A percentile compares a stretch with the other conserved stretches of the same genome.
phyloP scores from a whole-genome alignment of 257 asterid species.

The Coffea canephora region DNA sequence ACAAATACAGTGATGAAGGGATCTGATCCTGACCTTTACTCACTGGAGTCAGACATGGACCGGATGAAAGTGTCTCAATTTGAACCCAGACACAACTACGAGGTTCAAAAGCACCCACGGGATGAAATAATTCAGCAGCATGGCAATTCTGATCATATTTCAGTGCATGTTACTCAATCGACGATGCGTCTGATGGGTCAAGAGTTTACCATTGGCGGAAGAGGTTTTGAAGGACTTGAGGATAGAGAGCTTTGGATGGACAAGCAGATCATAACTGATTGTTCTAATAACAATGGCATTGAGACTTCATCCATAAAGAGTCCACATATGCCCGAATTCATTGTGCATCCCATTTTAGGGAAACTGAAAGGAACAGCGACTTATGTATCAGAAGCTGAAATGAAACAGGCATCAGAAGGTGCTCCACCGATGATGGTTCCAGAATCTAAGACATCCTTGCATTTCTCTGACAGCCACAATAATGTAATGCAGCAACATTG shows the following conservation, averaged over 20 bases:
- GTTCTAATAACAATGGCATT: constrained; percentile 19
- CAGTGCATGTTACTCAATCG: constrained; percentile 34
- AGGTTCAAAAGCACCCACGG: constrained; percentile 30
- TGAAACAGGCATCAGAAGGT: constrained; percentile 33
- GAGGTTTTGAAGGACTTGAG: constrained; percentile 34
- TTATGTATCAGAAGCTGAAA: constrained; percentile 32
- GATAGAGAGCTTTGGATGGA: constrained; percentile 45
- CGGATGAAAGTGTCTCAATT: constrained; percentile 18
- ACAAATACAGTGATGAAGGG: constrained; percentile 18
- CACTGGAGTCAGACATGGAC: constrained; percentile 24
- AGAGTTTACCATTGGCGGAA: constrained; percentile 50
- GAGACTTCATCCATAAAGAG: constrained; percentile 17
- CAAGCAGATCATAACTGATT: constrained; percentile 36
- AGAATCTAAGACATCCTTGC: constrained; percentile 18
- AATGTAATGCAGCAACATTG: constrained; percentile 25
- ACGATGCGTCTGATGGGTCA: constrained; percentile 83
- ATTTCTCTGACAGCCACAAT: constrained; percentile 29
- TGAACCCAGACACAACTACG: constrained; percentile 27
- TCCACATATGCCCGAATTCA: constrained; percentile 27
- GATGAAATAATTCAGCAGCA: constrained; percentile 27
- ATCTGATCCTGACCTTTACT: constrained; percentile 22
- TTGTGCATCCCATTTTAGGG: constrained; percentile 34
- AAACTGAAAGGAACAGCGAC: constrained; percentile 32
- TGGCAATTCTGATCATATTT: constrained; percentile 24
- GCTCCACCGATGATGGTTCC: constrained; percentile 18